These are phyloP conservation scores for Blumeria hordei DNA, from an alignment of 2,329 filamentous ascomycete genomes.

Conservation along the genomic window DNA sequence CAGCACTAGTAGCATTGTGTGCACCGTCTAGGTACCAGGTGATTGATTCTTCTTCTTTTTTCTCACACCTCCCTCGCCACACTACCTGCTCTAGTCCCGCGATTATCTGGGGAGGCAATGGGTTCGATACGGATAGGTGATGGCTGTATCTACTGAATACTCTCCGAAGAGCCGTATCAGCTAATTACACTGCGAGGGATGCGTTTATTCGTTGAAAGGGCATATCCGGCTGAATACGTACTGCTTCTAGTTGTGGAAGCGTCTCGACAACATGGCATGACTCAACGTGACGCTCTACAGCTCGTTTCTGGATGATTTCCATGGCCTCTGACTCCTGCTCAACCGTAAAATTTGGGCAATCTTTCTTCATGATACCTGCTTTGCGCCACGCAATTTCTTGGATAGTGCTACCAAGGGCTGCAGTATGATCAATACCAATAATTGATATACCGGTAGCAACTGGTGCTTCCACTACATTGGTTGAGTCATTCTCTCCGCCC, in stretches of 20 bases:
- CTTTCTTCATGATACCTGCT: conserved; percentile 42
- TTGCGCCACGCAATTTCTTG: conserved; percentile 53
- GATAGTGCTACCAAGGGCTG: conserved; percentile 34
- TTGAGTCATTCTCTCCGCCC: conserved; percentile 44
- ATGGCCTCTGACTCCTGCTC: conserved; percentile 25
- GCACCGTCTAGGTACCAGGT: conserved; percentile 83
- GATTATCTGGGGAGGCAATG: conserved; percentile 38
- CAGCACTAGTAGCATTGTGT: conserved; percentile 76
- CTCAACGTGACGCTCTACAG: conserved; percentile 25
- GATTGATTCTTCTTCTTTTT: conserved; percentile 30
- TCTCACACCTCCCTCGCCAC: conserved; percentile 58
- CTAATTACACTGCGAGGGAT: conserved; percentile 25
- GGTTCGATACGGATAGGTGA: conserved; percentile 1
- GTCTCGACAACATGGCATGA: conserved; percentile 22
- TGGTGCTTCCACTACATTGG: conserved; percentile 36
- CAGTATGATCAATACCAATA: conserved; percentile 46
- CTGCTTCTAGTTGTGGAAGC: conserved; percentile 22
- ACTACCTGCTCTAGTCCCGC: conserved; percentile 50
- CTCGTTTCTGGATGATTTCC: conserved; percentile 24
- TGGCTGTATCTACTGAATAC: conserved; percentile 15
- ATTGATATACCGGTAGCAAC: conserved; percentile 35
- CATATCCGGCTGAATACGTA: conserved; percentile 25
- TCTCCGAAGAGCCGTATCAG: conserved; percentile 23
- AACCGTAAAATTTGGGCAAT: conserved; percentile 31
- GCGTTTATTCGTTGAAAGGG: conserved; percentile 35